Base-by-base conservation (phyloP, 2,329 filamentous ascomycete species). In the Colletotrichum sp. region DNA sequence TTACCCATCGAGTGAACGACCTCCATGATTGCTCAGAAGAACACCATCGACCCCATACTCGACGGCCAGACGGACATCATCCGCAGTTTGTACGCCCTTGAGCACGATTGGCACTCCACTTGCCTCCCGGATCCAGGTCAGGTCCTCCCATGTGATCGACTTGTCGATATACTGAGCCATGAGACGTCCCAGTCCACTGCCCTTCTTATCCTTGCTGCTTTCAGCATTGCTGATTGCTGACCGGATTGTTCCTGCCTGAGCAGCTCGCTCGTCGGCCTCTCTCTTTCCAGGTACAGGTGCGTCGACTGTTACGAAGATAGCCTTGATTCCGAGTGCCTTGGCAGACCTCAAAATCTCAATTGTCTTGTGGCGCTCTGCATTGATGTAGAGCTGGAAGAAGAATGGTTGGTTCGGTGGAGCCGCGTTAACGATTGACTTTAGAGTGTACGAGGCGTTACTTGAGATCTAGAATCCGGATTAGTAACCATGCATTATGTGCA, bases 1-100 rank as follows among this genome's bases (percentile, higher is more conserved):
- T 28, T 18, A 81, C 2, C 89, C 84, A 73, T 91, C 89, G 1
- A 88, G 80, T 60, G 84, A 88, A 49, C 93, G 83, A 0, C 93
- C 93, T 1, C 93, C 94, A 80, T 95, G 94, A 78, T 95, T 95
- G 18, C 89, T 91, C 3, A 95, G 85, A 2, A 95, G 88, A 63
- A 95, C 93, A 0, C 91, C 93, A 77, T 95, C 90, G 5, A 91
- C 90, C 0, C 92, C 93, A 13, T 88, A 80, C 68, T 93, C 88
- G 32, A 93, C 88, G 2, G 91, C 92, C 78, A 86, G 87, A 65
- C 87, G 85, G 9, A 93, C 93, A 81, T 95, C 93, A 30, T 87
- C 85, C 0, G 90, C 89, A 10, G 89, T 91, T 83, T 95, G 93
- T 15, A 95, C 90, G 0, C 93, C 93, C 82, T 95, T 95, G 24